These are phyloP conservation scores for Phaeophleospora eucalypticola DNA, from an alignment of 2,329 filamentous ascomycete species.

Conservation along the genomic window DNA sequence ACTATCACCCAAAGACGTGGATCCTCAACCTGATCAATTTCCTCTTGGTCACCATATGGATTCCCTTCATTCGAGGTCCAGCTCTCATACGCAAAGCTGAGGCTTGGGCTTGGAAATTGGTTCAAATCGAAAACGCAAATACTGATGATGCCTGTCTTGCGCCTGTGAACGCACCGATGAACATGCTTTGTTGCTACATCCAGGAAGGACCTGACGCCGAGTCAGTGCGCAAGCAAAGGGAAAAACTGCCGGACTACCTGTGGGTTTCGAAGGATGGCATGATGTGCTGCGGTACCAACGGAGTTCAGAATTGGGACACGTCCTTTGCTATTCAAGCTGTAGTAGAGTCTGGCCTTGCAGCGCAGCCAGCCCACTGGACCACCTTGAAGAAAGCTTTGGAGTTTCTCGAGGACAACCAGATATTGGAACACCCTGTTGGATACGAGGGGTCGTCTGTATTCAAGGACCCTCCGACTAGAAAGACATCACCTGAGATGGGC, in stretches of 20 bases:
- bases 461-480: slow-evolving; percentile 30
- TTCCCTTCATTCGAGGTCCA: slow-evolving; percentile 67
- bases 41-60: slow-evolving; percentile 73
- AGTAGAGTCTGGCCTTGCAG: slow-evolving; percentile 72
- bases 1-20: slow-evolving; percentile 90
- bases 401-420: slow-evolving; percentile 88
- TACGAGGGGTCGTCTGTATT: slow-evolving; percentile 59
- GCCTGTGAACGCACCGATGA: slow-evolving; percentile 87
- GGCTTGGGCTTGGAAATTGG: slow-evolving; percentile 73
- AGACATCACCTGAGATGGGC: slow-evolving; percentile 26
- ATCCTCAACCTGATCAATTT: slow-evolving; percentile 75
- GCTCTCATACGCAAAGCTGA: slow-evolving; percentile 68
- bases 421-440: slow-evolving; percentile 74
- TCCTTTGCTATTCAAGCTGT: slow-evolving; percentile 82
- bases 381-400: slow-evolving; percentile 79
- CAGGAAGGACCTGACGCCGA: slow-evolving; percentile 71
- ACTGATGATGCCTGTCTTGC: slow-evolving; percentile 82
- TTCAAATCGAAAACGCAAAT: slow-evolving; percentile 89
- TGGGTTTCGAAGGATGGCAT: slow-evolving; percentile 93
- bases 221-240: slow-evolving; percentile 70
- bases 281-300: slow-evolving; percentile 93
- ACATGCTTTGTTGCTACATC: slow-evolving; percentile 80
- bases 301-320: slow-evolving; percentile 97
- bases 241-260: slow-evolving; percentile 78
- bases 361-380: slow-evolving; percentile 69